These are phyloP conservation scores for Ceratonia siliqua DNA, from an alignment of 306 rosid species.

Conservation along the genomic window DNA sequence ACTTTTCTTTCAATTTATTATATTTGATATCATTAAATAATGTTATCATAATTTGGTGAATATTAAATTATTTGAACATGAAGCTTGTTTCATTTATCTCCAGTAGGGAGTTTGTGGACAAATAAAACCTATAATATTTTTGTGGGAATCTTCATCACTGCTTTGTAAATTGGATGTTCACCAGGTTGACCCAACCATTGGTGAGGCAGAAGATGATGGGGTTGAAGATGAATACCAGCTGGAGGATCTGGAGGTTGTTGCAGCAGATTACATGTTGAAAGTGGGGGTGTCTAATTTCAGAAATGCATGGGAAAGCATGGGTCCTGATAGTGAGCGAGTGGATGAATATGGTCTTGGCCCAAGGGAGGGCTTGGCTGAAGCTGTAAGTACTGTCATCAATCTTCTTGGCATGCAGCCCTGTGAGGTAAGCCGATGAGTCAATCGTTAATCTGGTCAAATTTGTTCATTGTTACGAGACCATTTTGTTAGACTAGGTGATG, in stretches of 20 bases:
- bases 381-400: slow-evolving; percentile 75
- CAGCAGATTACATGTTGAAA: slow-evolving; percentile 87
- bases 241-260: slow-evolving; percentile 93
- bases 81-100: slow-evolving; percentile 28
- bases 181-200: slow-evolving; percentile 81
- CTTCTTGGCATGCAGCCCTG: slow-evolving; percentile 99
- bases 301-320: slow-evolving; percentile 94
- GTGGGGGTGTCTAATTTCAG: slow-evolving; percentile 84
- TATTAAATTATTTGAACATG: background rate
- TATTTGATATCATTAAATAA: background rate
- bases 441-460: slow-evolving; percentile 9
- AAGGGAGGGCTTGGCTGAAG: slow-evolving; percentile 87
- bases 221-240: slow-evolving; percentile 96
- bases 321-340: slow-evolving; percentile 75
- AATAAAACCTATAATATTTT: slow-evolving; percentile 19
- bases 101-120: background rate
- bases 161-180: slow-evolving; percentile 32
- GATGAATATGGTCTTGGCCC: slow-evolving; percentile 97
- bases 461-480: slow-evolving; percentile 2
- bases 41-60: background rate
- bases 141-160: slow-evolving; percentile 23
- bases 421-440: slow-evolving; percentile 58
- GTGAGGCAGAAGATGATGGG: slow-evolving; percentile 91
- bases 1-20: background rate
- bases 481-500: background rate